phyloP scores from a whole-genome alignment of 2,329 filamentous ascomycete genomes.

The Diaporthe australafricana region DNA sequence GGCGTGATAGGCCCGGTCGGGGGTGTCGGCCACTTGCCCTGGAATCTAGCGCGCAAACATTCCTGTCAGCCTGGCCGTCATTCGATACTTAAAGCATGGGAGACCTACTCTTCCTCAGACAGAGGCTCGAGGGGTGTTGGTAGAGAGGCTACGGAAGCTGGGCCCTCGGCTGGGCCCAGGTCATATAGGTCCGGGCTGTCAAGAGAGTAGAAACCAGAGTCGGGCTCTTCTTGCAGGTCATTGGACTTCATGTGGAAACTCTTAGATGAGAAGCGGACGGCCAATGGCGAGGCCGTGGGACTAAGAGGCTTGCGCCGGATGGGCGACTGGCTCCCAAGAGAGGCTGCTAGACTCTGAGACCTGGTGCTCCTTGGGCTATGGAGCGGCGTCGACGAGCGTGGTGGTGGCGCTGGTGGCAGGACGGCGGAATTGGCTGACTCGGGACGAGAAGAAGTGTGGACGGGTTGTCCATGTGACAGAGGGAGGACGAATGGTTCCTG shows the following conservation, averaged over 20 bases:
- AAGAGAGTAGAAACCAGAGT: constrained; percentile 65
- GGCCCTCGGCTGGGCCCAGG: constrained; percentile 52
- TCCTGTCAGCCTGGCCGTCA: constrained; percentile 41
- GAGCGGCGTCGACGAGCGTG: constrained; percentile 35
- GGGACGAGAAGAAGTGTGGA: constrained; percentile 24
- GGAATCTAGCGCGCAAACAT: constrained; percentile 28
- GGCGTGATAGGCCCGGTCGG: constrained; percentile 38
- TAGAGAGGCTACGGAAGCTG: constrained; percentile 34
- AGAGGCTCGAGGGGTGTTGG: constrained; percentile 30
- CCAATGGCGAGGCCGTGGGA: constrained; percentile 63
- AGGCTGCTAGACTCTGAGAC: constrained; percentile 46
- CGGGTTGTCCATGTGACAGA: constrained; percentile 22
- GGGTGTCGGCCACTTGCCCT: constrained; percentile 38
- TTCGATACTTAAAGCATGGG: background rate
- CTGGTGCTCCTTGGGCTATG: constrained; percentile 46
- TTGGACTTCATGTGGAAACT: constrained; percentile 50
- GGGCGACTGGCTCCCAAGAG: constrained; percentile 43
- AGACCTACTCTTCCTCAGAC: constrained; percentile 37
- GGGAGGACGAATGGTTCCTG: constrained; percentile 26
- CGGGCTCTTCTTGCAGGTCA: constrained; percentile 58
- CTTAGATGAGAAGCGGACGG: constrained; percentile 59
- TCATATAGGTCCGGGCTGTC: constrained; percentile 74
- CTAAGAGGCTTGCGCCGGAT: constrained; percentile 74
- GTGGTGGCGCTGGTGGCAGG: constrained; percentile 27
- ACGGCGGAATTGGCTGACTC: constrained; percentile 20